A percentile compares a stretch with the other conserved stretches of the same genome.
These are phyloP conservation scores for Hevea brasiliensis DNA, from an alignment of 345 rosid genomes.

Conservation along the genomic window DNA sequence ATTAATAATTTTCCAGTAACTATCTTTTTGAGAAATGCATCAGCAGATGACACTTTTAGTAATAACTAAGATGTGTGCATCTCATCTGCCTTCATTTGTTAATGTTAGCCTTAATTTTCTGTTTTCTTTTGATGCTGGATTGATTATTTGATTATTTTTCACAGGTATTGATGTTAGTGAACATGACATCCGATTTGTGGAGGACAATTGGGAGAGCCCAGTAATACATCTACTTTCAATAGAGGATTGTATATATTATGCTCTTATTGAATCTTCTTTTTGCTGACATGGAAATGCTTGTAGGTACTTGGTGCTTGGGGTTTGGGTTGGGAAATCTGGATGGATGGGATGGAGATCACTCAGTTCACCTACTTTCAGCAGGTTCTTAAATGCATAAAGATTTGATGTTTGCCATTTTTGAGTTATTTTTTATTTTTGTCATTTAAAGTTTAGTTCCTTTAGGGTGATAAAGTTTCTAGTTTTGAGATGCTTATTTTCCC, in stretches of 20 bases:
- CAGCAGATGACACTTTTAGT: background rate
- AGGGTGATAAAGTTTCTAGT: background rate
- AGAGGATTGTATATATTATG: background rate
- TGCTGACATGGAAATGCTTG: slow-evolving; percentile 24
- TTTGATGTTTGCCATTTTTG: background rate
- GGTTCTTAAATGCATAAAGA: slow-evolving; percentile 43
- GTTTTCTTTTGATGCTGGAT: slow-evolving; percentile 1
- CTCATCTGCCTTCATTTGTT: background rate
- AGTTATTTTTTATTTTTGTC: background rate
- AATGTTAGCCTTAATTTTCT: background rate
- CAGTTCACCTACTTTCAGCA: slow-evolving; percentile 99
- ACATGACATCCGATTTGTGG: slow-evolving; percentile 92
- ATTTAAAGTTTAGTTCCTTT: background rate
- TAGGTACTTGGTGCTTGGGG: slow-evolving; percentile 99
- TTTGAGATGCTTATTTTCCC: background rate
- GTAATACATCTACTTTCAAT: slow-evolving; percentile 43
- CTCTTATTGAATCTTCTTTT: slow-evolving; percentile 11
- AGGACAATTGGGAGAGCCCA: slow-evolving; percentile 99
- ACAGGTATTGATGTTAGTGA: slow-evolving; percentile 81
- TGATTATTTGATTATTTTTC: slow-evolving; percentile 16
- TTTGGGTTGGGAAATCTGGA: slow-evolving; percentile 99
- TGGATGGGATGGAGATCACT: slow-evolving; percentile 99
- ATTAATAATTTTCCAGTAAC: background rate
- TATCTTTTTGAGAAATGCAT: background rate
- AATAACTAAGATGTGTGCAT: background rate